Conservation (phyloP, 1,284 basidiomycete species). For the Takashimella tepidaria region DNA sequence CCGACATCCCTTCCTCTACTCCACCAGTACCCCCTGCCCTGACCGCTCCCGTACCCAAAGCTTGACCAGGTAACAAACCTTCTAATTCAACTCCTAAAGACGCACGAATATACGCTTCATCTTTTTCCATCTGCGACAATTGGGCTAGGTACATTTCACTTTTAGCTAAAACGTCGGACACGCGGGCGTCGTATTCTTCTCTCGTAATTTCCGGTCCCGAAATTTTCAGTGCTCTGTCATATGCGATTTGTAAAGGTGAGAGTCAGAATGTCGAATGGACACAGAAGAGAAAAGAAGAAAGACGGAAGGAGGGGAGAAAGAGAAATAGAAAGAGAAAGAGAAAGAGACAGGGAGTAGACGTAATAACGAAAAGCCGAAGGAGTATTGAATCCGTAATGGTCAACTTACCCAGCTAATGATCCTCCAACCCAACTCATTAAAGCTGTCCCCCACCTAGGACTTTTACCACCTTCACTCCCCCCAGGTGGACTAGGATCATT, state of each 20-base stretch:
- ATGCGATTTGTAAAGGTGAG: background rate
- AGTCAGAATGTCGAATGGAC: background rate
- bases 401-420: slow-evolving; percentile 74
- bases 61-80: background rate
- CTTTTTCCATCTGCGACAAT: slow-evolving; percentile 14
- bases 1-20: too few species aligned
- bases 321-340: background rate
- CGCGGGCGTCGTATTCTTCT: slow-evolving; percentile 59
- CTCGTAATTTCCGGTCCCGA: slow-evolving; percentile 72
- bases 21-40: too few species aligned
- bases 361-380: too few species aligned
- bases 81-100: background rate
- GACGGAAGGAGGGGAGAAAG: background rate
- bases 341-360: background rate
- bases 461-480: slow-evolving; percentile 56
- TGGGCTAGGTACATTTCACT: slow-evolving; percentile 38
- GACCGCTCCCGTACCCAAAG: background rate
- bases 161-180: slow-evolving; percentile 21
- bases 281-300: background rate
- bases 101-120: background rate
- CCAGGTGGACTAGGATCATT: slow-evolving; percentile 61
- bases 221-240: slow-evolving; percentile 65
- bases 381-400: too few species aligned
- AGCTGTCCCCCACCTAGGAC: slow-evolving; percentile 75
- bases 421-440: slow-evolving; percentile 88